These are phyloP conservation scores for Colletotrichum sp. DNA, from an alignment of 2,329 filamentous ascomycete genomes.

Conservation along the genomic window DNA sequence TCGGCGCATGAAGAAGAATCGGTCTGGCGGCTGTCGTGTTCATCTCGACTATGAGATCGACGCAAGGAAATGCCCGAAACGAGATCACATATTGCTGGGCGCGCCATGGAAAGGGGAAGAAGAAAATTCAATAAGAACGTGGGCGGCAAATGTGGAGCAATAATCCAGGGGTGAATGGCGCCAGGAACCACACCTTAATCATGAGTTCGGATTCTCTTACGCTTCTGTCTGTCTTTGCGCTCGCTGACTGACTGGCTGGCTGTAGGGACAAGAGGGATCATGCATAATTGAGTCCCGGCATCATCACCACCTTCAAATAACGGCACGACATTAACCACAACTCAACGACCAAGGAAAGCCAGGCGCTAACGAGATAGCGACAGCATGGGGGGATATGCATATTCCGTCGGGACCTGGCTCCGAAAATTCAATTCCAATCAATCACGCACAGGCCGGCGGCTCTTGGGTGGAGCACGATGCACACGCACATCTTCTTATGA, in stretches of 20 bases:
- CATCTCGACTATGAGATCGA: conserved; percentile 16
- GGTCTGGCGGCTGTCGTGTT: conserved; percentile 8
- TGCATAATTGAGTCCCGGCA: background rate
- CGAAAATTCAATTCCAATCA: background rate
- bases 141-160: conserved; percentile 5
- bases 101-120: background rate
- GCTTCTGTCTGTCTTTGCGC: background rate
- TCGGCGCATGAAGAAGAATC: conserved; percentile 12
- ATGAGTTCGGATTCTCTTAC: background rate
- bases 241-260: background rate
- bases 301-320: background rate
- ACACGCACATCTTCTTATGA: conserved; percentile 2
- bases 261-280: background rate
- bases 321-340: background rate
- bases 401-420: background rate
- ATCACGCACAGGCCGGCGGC: background rate
- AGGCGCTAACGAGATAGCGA: background rate
- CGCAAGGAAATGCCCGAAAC: conserved; percentile 2
- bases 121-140: background rate
- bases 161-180: conserved; percentile 1
- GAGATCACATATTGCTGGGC: background rate
- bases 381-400: background rate
- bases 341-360: background rate
- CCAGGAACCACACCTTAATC: background rate
- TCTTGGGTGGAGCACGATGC: background rate